Evolutionary conservation across 108 stramenopile genomes (phyloP), one percentile per base, ranked within the genome.

Genomic region (Cyclotella kingstonii): DNA sequence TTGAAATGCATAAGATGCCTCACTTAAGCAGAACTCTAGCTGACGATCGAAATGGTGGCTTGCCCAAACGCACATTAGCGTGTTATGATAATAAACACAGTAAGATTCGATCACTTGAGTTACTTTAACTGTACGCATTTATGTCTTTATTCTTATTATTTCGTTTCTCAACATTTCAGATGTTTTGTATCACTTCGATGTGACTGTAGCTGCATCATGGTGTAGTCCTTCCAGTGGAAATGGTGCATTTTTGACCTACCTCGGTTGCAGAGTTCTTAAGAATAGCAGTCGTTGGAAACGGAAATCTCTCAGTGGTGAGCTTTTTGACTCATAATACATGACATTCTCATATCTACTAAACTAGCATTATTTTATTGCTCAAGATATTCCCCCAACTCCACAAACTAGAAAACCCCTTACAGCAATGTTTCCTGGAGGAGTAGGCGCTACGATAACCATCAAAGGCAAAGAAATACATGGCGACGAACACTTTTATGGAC

Each of bases 231-330:
- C 41, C 27, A 51, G 64, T 9, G 76, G 76, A 14, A 62, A 72
- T n/a, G 70, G 76, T 26, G 70, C 76, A 2, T 77, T 77, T 30
- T 54, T 77, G 15, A 72, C 76, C 17, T 73, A 35, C 51, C 39
- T 39, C 31, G 76, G 76, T 18, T 64, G 64, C 17, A 71, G 60
- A 51, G 39, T 71, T 3, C 58, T 77, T 7, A 71, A 66, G 43
- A 40, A 52, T 18, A 60, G 40, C 10, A 67, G 70, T 12, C 31
- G 42, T 35, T 50, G 54, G 68, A 75, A 69, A 26, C 10, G 42
- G 5, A 63, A 58, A 29, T 22, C 6, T 31, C 7, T 31, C 2
- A 12, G 26, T 4, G 26, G 39, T 42, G 42, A 57, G 55, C 26
- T 14, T 11, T 36, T 9, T 7, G 36, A 11, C 36, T 9, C 11